phyloP scores from a whole-genome alignment of 805 yeast genomes.

The Dipodascus albidus region DNA sequence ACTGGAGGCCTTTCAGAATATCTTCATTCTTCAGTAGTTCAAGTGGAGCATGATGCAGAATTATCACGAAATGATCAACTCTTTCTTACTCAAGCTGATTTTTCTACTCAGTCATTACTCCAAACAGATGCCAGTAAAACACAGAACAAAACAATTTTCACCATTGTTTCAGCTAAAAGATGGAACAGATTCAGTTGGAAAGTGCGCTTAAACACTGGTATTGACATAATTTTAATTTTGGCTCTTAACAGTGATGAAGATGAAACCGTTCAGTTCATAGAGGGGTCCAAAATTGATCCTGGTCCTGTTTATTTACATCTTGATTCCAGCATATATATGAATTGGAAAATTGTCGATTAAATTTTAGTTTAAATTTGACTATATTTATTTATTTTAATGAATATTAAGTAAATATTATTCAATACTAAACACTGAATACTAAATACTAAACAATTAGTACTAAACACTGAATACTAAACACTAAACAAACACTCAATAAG shows the following conservation, averaged over 20 bases:
- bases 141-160: neutral
- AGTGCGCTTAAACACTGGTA: neutral
- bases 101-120: neutral
- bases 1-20: constrained; percentile 4
- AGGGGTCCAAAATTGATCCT: neutral
- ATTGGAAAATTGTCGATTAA: neutral
- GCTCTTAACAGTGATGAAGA: neutral
- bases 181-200: neutral
- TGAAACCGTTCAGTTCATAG: neutral
- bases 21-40: neutral
- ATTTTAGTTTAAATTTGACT: neutral
- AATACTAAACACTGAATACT: no score
- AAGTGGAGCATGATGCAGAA: neutral
- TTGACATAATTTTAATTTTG: neutral
- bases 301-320: neutral
- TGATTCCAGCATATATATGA: neutral
- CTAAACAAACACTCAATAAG: no score
- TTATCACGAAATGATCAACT: neutral
- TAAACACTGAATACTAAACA: no score
- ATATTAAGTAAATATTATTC: no score
- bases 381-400: no score
- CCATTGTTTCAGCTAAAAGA: neutral
- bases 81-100: no score
- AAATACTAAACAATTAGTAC: no score
- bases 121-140: neutral